Conservation (phyloP, 176 grass and related monocot genomes). For the Bromus sterilis region DNA sequence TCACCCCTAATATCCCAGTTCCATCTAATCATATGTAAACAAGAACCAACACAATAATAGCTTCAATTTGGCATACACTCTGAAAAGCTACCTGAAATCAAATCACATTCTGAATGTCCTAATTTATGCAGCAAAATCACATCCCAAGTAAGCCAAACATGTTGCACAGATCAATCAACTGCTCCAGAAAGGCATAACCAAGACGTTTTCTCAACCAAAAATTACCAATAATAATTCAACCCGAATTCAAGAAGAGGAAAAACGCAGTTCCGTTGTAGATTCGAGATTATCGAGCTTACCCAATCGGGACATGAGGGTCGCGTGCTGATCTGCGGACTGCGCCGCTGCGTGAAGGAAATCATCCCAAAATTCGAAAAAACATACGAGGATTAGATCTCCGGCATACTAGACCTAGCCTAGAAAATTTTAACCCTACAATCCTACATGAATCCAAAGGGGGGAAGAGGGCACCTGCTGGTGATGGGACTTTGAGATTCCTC, state of each 20-base stretch:
- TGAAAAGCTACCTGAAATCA: not conserved
- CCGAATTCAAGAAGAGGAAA: not conserved
- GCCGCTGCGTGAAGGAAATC: slow-evolving; percentile 11
- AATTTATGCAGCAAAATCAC: not conserved
- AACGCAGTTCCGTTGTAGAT: not conserved
- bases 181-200: not conserved
- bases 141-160: not conserved
- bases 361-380: not conserved
- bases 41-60: not conserved
- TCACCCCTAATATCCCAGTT: not conserved
- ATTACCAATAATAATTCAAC: not conserved
- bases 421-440: not conserved
- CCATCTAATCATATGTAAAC: not conserved
- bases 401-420: not conserved
- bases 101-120: not conserved
- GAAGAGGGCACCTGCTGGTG: slow-evolving; percentile 26
- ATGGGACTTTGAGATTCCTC: slow-evolving; percentile 40
- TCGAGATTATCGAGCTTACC: slow-evolving; percentile 20
- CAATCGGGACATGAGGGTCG: slow-evolving; percentile 41
- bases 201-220: not conserved
- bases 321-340: slow-evolving; percentile 37
- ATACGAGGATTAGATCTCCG: not conserved
- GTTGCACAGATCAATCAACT: not conserved
- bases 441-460: not conserved
- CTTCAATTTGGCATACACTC: not conserved